Evolutionary conservation across 495 filamentous ascomycete genomes (phyloP).

Genomic region (Annulohypoxylon bovei): DNA sequence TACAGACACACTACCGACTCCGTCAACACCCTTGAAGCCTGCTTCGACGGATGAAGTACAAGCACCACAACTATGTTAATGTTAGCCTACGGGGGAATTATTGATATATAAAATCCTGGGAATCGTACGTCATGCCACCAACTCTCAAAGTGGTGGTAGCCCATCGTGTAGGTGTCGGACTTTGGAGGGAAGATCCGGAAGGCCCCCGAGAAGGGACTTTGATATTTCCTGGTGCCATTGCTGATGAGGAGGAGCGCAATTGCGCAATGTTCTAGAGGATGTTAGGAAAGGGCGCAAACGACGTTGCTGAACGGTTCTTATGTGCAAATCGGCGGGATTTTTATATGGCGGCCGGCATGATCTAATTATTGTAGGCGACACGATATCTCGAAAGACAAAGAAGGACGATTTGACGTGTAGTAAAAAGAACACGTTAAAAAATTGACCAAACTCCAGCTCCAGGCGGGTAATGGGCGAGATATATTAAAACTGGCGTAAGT

Average conservation of each 20-base stretch:
- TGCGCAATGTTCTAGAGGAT: not conserved
- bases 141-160: slow-evolving; percentile 91
- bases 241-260: slow-evolving; percentile 33
- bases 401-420: not conserved
- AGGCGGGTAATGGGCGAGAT: slow-evolving; percentile 25
- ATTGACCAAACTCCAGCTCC: slow-evolving; percentile 28
- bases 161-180: slow-evolving; percentile 65
- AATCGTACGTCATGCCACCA: slow-evolving; percentile 85
- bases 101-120: not conserved
- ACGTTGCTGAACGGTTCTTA: slow-evolving; percentile 11
- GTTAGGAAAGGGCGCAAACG: not conserved
- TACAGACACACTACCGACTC: slow-evolving; percentile 84
- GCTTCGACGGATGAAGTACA: slow-evolving; percentile 88
- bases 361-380: slow-evolving; percentile 11
- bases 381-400: slow-evolving; percentile 1
- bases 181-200: slow-evolving; percentile 39
- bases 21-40: slow-evolving; percentile 82
- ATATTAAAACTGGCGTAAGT: slow-evolving; percentile 30
- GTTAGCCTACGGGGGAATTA: slow-evolving; percentile 23
- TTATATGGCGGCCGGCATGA: slow-evolving; percentile 28
- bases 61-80: slow-evolving; percentile 69
- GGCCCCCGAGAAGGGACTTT: slow-evolving; percentile 55
- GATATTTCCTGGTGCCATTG: slow-evolving; percentile 61
- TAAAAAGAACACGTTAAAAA: slow-evolving; percentile 7
- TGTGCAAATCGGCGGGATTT: not conserved